These are phyloP conservation scores for Ophiocordyceps polyrhachis-furcata DNA, from an alignment of 2,329 filamentous ascomycete genomes.

Conservation along the genomic window DNA sequence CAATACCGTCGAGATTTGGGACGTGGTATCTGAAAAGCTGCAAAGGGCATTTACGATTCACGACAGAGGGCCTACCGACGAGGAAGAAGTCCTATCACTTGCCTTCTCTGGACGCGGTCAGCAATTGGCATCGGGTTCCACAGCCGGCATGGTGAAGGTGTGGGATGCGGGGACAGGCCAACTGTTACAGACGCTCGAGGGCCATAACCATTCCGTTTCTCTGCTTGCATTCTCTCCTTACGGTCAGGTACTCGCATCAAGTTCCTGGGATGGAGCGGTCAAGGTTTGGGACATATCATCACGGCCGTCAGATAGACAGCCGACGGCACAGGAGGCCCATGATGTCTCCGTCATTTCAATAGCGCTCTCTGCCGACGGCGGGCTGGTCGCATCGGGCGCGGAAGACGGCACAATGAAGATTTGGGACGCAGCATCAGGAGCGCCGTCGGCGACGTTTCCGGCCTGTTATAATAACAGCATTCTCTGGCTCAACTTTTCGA, in stretches of 20 bases:
- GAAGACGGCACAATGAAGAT: not conserved
- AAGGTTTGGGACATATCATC: not conserved
- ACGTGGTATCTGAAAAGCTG: not conserved
- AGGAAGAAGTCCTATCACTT: not conserved
- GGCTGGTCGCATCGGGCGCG: not conserved
- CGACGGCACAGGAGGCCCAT: not conserved
- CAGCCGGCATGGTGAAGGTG: not conserved
- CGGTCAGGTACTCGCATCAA: not conserved
- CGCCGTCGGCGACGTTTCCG: not conserved
- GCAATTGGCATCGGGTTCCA: not conserved
- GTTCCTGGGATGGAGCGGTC: not conserved
- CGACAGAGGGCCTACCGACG: not conserved
- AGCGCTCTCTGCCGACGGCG: not conserved
- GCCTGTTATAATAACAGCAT: not conserved
- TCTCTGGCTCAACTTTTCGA: not conserved
- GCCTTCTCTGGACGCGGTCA: not conserved
- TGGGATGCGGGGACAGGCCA: not conserved
- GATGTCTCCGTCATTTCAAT: not conserved
- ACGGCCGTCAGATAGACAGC: not conserved
- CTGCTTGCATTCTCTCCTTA: not conserved
- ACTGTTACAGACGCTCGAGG: not conserved
- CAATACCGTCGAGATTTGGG: not conserved
- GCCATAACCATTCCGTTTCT: not conserved
- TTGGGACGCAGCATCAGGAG: not conserved
- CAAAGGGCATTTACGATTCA: not conserved